phyloP scores from a whole-genome alignment of 768 basidiomycete species.

The Agaricus subrufescens region DNA sequence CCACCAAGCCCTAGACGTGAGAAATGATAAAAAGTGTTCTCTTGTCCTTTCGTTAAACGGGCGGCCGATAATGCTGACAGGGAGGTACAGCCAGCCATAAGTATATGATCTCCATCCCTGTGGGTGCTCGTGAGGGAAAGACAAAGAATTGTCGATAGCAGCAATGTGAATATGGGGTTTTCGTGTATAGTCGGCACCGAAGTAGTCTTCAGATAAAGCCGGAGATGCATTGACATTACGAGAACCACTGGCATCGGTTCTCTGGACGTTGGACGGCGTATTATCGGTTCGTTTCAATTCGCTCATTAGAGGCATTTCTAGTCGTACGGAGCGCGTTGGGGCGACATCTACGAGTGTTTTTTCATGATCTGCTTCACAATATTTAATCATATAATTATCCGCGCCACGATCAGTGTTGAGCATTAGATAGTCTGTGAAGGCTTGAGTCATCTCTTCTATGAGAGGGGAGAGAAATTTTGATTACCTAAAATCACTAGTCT shows the following conservation, averaged over 20 bases:
- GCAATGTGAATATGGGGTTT: constrained; percentile 86
- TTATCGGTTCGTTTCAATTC: constrained; percentile 51
- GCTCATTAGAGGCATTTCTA: constrained; percentile 71
- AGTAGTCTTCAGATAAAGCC: constrained; percentile 29
- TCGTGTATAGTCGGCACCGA: constrained; percentile 45
- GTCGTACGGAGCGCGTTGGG: constrained; percentile 60
- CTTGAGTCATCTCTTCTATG: background rate
- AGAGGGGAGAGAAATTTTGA: background rate
- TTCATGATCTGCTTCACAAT: constrained; percentile 77
- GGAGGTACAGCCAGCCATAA: constrained; percentile 86
- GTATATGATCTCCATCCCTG: constrained; percentile 75
- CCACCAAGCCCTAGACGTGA: constrained; percentile 89
- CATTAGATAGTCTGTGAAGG: constrained; percentile 74
- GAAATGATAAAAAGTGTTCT: constrained; percentile 72
- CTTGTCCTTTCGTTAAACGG: constrained; percentile 84
- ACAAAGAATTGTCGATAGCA: constrained; percentile 90
- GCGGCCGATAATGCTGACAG: constrained; percentile 78
- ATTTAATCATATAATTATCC: constrained; percentile 93
- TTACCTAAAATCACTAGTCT: constrained; percentile 83
- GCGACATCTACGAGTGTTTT: constrained; percentile 76
- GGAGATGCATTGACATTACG: constrained; percentile 19
- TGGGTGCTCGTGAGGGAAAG: constrained; percentile 90
- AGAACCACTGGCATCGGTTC: constrained; percentile 30
- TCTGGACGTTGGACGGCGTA: constrained; percentile 28
- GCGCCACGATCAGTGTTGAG: constrained; percentile 87